Evolutionary conservation across 73 alveolate species (phyloP).

Genomic region (Paramecium tetraurelia): DNA sequence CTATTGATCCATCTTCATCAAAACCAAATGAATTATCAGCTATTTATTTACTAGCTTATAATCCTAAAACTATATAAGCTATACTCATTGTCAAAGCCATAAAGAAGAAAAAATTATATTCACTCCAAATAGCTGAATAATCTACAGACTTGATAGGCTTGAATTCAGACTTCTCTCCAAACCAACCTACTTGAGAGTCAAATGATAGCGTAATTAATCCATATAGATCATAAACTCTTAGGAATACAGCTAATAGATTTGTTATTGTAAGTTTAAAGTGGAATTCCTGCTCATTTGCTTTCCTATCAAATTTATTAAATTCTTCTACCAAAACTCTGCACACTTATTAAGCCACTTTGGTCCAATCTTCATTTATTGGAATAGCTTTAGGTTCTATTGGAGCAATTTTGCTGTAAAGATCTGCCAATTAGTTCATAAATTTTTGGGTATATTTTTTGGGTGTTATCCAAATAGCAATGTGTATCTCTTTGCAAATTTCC

Average conservation of each 20-base stretch:
- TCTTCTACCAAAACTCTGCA: neutral
- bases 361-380: neutral
- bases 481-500: neutral
- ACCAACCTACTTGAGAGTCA: constrained; percentile 4
- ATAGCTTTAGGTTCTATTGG: neutral
- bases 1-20: neutral
- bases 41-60: neutral
- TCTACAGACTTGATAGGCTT: neutral
- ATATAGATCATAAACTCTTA: neutral
- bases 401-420: neutral
- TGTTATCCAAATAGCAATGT: neutral
- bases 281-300: neutral
- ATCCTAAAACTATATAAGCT: neutral
- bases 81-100: neutral
- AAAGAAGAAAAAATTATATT: neutral
- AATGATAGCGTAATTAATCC: neutral
- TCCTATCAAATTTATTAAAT: neutral
- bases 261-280: neutral
- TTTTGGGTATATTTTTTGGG: neutral
- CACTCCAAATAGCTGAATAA: neutral
- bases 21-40: constrained; percentile 13
- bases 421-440: neutral
- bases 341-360: neutral
- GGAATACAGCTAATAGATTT: neutral
- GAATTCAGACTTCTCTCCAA: neutral